A percentile compares a stretch with the other conserved stretches of the same genome.
Conservation (phyloP, 331 rosid genomes). For the Quercus tomentella region DNA sequence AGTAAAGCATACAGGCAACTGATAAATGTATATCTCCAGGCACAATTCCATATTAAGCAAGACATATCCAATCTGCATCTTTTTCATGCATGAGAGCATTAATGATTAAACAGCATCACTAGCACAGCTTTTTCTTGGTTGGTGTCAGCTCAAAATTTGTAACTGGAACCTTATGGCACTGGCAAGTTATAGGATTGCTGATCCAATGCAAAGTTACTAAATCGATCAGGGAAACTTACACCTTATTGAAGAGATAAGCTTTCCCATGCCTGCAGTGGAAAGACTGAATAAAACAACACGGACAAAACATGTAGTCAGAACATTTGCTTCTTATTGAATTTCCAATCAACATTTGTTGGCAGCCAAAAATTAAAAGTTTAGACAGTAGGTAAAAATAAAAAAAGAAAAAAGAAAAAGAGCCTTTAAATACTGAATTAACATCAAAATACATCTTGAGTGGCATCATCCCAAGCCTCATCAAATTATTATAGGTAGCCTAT, state of each 20-base stretch:
- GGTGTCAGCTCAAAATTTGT: background rate
- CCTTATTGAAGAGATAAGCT: conserved; percentile 86
- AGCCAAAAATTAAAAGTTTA: conserved; percentile 10
- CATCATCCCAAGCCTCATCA: background rate
- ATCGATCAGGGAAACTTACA: conserved; percentile 56
- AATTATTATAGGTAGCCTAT: conserved; percentile 1
- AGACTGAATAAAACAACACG: conserved; percentile 46
- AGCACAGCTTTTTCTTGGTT: background rate
- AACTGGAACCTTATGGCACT: background rate
- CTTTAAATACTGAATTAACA: conserved; percentile 1
- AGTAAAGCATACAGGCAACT: background rate
- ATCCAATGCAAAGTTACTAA: conserved; percentile 3
- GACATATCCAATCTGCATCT: background rate
- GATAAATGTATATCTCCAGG: conserved; percentile 5
- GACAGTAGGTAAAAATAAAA: background rate
- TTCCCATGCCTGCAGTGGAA: conserved; percentile 71
- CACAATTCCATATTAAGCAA: conserved; percentile 14
- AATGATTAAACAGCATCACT: background rate
- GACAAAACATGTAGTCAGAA: conserved; percentile 31
- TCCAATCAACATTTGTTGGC: conserved; percentile 10
- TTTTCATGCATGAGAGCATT: background rate
- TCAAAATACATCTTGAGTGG: conserved; percentile 2
- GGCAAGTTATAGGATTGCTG: background rate
- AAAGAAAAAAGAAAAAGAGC: background rate
- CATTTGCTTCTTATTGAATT: conserved; percentile 4